These are phyloP conservation scores for Rhodamnia rubescens DNA, from an alignment of 345 rosid genomes.

Conservation along the genomic window DNA sequence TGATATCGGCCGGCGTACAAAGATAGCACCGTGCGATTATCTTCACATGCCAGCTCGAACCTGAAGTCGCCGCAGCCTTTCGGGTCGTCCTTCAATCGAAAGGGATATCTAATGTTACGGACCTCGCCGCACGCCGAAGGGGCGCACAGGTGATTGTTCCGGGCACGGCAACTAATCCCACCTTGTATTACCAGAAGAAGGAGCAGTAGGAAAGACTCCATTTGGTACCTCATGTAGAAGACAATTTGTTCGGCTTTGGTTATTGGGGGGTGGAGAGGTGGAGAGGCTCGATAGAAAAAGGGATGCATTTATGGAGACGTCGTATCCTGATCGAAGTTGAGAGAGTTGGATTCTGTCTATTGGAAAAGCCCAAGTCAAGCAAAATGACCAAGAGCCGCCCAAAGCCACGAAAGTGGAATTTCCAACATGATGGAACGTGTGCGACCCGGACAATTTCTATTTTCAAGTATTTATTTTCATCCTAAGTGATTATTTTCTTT, in stretches of 20 bases:
- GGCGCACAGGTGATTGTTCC: accelerated
- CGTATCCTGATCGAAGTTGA: not conserved
- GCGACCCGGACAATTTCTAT: too few relatives aligned
- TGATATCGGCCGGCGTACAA: not conserved
- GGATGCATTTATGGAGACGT: not conserved
- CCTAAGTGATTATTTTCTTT: too few relatives aligned
- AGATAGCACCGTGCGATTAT: not conserved
- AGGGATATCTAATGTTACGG: accelerated
- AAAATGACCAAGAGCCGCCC: not conserved
- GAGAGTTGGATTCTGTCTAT: not conserved
- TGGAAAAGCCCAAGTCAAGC: not conserved
- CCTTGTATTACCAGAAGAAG: not conserved
- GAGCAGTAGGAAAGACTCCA: not conserved
- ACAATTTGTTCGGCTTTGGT: not conserved
- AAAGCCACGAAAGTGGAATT: not conserved
- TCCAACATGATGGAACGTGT: not conserved
- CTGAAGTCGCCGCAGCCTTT: accelerated
- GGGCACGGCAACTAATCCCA: not conserved
- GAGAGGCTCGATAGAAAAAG: not conserved
- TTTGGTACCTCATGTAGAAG: not conserved
- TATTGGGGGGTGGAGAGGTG: not conserved
- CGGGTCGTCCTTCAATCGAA: not conserved
- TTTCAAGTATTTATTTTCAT: too few relatives aligned
- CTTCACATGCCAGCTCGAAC: not conserved
- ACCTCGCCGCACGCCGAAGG: not conserved